Percentiles rank a stretch among this genome's conserved stretches.
These are phyloP conservation scores for Verbena officinalis DNA, from an alignment of 257 asterid species.

Conservation along the genomic window DNA sequence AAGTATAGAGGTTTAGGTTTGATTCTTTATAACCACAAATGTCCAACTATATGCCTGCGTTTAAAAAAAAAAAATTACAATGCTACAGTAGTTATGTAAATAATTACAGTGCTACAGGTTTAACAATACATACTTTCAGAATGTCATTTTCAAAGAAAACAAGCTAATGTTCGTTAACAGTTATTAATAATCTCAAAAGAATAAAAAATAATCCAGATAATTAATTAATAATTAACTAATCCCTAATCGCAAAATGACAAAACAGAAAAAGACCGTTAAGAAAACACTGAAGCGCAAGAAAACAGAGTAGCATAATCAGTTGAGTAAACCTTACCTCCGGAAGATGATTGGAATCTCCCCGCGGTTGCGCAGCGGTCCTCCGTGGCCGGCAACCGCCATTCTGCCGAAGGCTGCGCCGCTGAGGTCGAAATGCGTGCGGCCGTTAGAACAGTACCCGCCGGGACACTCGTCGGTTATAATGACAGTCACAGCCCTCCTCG, in stretches of 20 bases:
- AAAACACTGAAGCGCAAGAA: not conserved
- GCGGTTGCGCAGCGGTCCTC: constrained; percentile 82
- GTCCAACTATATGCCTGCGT: no score
- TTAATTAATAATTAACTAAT: constrained; percentile 4
- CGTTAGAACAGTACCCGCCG: constrained; percentile 75
- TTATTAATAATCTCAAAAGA: constrained; percentile 9
- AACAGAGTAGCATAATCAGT: no score
- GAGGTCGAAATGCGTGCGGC: constrained; percentile 76
- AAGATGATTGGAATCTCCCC: constrained; percentile 73
- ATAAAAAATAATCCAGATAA: no score
- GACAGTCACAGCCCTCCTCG: constrained; percentile 90
- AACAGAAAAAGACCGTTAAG: constrained; percentile 57
- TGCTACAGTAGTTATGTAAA: no score
- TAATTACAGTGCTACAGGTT: no score
- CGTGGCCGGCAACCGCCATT: constrained; percentile 77
- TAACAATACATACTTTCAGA: no score
- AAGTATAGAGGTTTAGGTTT: no score
- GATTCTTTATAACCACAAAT: no score
- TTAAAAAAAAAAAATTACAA: no score
- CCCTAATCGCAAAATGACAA: constrained; percentile 42
- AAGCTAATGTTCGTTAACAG: constrained; percentile 23
- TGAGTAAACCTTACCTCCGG: constrained; percentile 60
- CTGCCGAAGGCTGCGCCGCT: constrained; percentile 97
- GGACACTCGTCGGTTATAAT: constrained; percentile 96
- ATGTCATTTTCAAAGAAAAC: constrained; percentile 18